Base-by-base conservation (phyloP, 176 grass and related monocot species). In the Poa annua region DNA sequence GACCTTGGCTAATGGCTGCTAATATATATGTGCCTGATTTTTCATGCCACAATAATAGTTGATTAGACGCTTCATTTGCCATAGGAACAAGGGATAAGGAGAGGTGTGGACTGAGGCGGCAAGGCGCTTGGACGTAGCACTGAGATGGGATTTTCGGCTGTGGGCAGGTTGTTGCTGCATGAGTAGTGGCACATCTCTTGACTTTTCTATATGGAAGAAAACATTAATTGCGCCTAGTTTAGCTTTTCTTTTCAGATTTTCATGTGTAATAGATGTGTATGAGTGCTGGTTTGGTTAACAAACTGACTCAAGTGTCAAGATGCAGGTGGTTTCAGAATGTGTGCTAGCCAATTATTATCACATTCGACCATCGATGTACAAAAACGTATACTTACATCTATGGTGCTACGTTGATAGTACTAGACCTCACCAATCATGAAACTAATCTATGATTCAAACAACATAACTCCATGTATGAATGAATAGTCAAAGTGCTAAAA, bases 1-100 rank as follows among this genome's bases (percentile, higher is more conserved):
- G 14, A 38, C 24, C 56, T 45, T 32, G 4, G 36, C 47, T 53
- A 59, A 34, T 42, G 16, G 26, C 34, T 53, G 47, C 8, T 68
- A 25, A 48, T 33, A 80, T 53, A 48, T 2, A 7, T 47, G n/a
- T 47, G 17, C 7, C 53, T n/a, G 20, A 38, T 20, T 80, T 35
- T 5, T 24, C 81, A 57, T 74, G 72, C n/a, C 10, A 73, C 29
- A 79, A 74, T 50, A 74, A 72, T 11, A 21, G 10, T 54, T 22
- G 8, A 57, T n/a, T 22, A 7, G 38, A 47, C 29, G 29, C 8
- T 50, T 39, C 16, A 70, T 82, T 70, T 12, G 33, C 47, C 53
- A 32, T 2, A 77, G 38, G 35, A 21, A 71, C 2, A 71, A 12
- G 71, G 4, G 71, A 29, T 74, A 47, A 16, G 21, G 42, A 74